A percentile compares a stretch with the other conserved stretches of the same genome.
phyloP scores from a whole-genome alignment of 345 rosid species.

The Abelmoschus esculentus region DNA sequence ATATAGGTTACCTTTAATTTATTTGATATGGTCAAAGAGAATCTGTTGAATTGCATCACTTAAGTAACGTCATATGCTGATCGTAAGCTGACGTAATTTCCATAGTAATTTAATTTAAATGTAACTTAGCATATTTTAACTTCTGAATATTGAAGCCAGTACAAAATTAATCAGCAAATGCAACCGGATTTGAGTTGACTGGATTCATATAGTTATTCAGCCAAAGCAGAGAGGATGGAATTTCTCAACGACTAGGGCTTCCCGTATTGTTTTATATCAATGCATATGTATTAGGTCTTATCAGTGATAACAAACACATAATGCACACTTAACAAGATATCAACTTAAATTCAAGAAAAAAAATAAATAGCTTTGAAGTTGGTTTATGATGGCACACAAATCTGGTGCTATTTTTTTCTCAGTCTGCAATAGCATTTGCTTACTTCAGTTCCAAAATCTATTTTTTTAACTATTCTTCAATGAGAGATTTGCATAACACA shows the following conservation, averaged over 20 bases:
- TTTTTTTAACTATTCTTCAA: not conserved
- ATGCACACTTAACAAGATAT: not conserved
- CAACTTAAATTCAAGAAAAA: not conserved
- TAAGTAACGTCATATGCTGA: not conserved
- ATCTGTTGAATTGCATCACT: conserved; percentile 1
- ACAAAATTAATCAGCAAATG: not conserved
- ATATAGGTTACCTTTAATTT: not conserved
- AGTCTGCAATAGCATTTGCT: not conserved
- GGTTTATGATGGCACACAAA: not conserved
- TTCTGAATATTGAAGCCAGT: not conserved
- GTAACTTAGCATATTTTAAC: not conserved
- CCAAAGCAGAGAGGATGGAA: not conserved
- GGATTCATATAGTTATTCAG: not conserved
- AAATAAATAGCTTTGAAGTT: not conserved
- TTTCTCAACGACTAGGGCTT: not conserved
- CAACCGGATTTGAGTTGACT: not conserved
- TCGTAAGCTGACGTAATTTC: not conserved
- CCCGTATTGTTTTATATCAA: not conserved
- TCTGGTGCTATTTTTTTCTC: not conserved
- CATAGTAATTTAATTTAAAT: too few relatives aligned
- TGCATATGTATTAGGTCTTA: not conserved
- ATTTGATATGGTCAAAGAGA: not conserved
- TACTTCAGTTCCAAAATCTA: conserved; percentile 2
- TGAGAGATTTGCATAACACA: not conserved
- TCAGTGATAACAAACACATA: not conserved